A percentile compares a stretch with the other conserved stretches of the same genome.
Evolutionary conservation across 805 yeast genomes (phyloP).

Genomic region (Candida suzukii): DNA sequence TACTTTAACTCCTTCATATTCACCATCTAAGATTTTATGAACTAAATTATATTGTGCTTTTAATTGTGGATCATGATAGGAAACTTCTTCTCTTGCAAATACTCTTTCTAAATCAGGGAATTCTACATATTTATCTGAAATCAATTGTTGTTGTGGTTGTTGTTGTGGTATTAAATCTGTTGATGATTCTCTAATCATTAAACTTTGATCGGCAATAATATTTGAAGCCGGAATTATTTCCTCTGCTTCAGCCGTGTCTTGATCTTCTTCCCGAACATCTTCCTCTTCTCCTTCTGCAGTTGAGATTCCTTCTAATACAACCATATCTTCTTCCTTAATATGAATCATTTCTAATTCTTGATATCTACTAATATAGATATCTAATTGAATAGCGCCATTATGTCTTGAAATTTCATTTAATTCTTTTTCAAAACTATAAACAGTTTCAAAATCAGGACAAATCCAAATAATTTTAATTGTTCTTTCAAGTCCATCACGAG

Average conservation of each 20-base stretch:
- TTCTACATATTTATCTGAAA: too few species aligned
- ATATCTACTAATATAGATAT: slow-evolving; percentile 21
- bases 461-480: slow-evolving; percentile 23
- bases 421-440: slow-evolving; percentile 22
- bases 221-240: too few species aligned
- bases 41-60: neutral
- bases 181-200: too few species aligned
- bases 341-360: neutral
- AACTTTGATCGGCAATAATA: too few species aligned
- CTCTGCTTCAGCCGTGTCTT: too few species aligned
- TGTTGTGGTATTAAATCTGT: too few species aligned
- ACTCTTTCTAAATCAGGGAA: neutral
- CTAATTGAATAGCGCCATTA: slow-evolving; percentile 18
- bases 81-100: neutral
- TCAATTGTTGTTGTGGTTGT: too few species aligned
- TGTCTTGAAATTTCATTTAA: slow-evolving; percentile 17
- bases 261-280: neutral
- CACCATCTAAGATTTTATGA: neutral
- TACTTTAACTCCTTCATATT: neutral
- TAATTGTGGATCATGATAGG: neutral
- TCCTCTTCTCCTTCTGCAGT: too few species aligned
- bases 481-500: slow-evolving; percentile 16
- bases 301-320: too few species aligned
- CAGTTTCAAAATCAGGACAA: slow-evolving; percentile 23
- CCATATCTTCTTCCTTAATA: neutral